Evolutionary conservation across 805 yeast genomes (phyloP).

Genomic region (Saccharomycopsis sp.): DNA sequence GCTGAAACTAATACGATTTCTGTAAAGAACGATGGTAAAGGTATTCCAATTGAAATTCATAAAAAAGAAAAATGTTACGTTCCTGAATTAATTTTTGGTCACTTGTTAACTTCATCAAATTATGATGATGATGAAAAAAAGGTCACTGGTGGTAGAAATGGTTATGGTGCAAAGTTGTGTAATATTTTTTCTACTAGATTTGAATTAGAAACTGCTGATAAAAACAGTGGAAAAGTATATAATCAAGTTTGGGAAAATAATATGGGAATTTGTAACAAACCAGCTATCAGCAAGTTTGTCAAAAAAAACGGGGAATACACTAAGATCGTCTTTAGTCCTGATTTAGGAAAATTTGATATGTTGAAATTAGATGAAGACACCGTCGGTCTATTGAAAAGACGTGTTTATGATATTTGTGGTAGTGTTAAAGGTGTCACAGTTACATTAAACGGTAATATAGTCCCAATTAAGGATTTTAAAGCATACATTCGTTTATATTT

Average conservation of each 20-base stretch:
- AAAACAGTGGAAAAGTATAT: constrained; percentile 52
- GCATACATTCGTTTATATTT: constrained; percentile 85
- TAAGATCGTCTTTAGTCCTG: constrained; percentile 82
- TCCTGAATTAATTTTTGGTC: constrained; percentile 95
- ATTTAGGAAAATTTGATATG: constrained; percentile 79
- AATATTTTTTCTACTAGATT: constrained; percentile 90
- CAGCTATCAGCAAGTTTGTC: constrained; percentile 56
- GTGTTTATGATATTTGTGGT: constrained; percentile 94
- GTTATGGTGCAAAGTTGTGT: constrained; percentile 96
- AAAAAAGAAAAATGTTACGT: constrained; percentile 86
- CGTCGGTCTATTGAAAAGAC: constrained; percentile 76
- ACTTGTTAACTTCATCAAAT: constrained; percentile 88
- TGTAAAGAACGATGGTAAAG: constrained; percentile 88
- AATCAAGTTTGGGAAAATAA: constrained; percentile 82
- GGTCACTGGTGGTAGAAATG: constrained; percentile 98
- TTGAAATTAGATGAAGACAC: constrained; percentile 74
- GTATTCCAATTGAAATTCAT: constrained; percentile 93
- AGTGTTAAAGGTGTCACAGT: constrained; percentile 80
- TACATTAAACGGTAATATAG: constrained; percentile 62
- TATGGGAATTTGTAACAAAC: constrained; percentile 72
- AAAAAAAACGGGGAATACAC: constrained; percentile 66
- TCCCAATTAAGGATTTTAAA: constrained; percentile 72
- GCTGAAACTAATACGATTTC: constrained; percentile 66
- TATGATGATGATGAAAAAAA: constrained; percentile 93
- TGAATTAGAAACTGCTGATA: constrained; percentile 82